A percentile compares a stretch with the other conserved stretches of the same genome.
Conservation (phyloP, 106 monocot species). For the Phalaenopsis aphrodite region DNA sequence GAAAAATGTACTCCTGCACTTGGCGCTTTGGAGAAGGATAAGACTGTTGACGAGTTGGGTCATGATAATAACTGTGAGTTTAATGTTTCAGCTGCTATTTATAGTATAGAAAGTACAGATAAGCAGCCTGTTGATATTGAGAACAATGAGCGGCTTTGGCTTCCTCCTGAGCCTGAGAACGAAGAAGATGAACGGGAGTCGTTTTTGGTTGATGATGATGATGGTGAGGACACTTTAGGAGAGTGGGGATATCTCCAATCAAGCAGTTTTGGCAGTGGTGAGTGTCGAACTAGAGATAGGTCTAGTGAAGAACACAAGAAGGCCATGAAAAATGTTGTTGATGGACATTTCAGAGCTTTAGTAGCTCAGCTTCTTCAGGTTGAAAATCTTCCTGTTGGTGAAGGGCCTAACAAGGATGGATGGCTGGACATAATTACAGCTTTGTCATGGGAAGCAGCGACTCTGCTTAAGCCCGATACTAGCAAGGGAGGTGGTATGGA, state of each 20-base stretch:
- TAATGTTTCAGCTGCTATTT: conserved; percentile 43
- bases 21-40: conserved; percentile 25
- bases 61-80: conserved; percentile 36
- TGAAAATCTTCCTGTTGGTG: conserved; percentile 48
- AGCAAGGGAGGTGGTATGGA: conserved; percentile 89
- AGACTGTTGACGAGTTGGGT: conserved; percentile 29
- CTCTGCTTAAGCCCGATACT: conserved; percentile 78
- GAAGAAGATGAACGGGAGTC: conserved; percentile 58
- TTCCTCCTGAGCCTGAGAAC: conserved; percentile 82
- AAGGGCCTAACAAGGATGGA: conserved; percentile 43
- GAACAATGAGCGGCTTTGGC: conserved; percentile 64
- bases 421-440: conserved; percentile 82
- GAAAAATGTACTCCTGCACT: conserved; percentile 15
- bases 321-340: conserved; percentile 74
- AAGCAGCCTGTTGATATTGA: conserved; percentile 65
- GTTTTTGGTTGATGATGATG: conserved; percentile 52
- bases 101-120: conserved; percentile 40
- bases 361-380: conserved; percentile 83
- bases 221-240: conserved; percentile 44
- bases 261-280: conserved; percentile 57
- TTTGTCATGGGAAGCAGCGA: conserved; percentile 87
- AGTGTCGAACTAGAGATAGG: conserved; percentile 35
- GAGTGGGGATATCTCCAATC: conserved; percentile 64
- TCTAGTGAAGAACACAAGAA: conserved; percentile 67
- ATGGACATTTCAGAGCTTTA: conserved; percentile 83